Evolutionary conservation across 1,284 basidiomycete species (phyloP).

Genomic region (Agroathelia rolfsii): DNA sequence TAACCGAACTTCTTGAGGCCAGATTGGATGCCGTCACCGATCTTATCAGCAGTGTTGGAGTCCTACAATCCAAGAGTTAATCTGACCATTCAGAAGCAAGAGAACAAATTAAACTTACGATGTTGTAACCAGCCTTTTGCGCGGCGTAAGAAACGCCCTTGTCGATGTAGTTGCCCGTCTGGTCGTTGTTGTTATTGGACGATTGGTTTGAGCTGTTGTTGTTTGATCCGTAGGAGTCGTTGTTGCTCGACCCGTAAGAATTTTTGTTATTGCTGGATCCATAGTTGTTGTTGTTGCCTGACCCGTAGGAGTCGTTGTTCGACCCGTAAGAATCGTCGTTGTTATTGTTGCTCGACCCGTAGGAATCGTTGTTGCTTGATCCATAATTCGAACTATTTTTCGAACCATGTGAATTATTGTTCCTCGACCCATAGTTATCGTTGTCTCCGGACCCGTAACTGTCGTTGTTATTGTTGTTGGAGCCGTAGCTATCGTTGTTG

Average conservation of each 20-base stretch:
- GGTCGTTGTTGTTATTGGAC: conserved; percentile 7
- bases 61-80: conserved; percentile 11
- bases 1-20: conserved; percentile 30
- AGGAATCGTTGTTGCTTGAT: conserved; percentile 15
- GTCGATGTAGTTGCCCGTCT: no score
- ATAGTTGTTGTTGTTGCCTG: conserved; percentile 6
- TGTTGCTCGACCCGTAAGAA: conserved; percentile 9
- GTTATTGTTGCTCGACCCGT: background rate
- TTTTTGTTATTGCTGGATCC: conserved; percentile 11
- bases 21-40: conserved; percentile 25
- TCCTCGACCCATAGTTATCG: conserved; percentile 8
- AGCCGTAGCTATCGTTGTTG: conserved; percentile 17
- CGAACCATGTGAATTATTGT: conserved; percentile 13
- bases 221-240: conserved; percentile 7
- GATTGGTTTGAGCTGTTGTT: conserved; percentile 10
- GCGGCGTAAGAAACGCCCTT: conserved; percentile 32
- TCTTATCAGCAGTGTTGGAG: conserved; percentile 24
- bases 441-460: conserved; percentile 13
- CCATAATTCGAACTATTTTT: conserved; percentile 17
- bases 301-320: conserved; percentile 5
- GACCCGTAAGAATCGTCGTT: conserved; percentile 8
- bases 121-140: conserved; percentile 32
- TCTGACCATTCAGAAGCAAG: background rate
- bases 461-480: conserved; percentile 11
- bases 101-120: conserved; percentile 26